phyloP scores from a whole-genome alignment of 1,284 basidiomycete genomes.

The Heterobasidion irregulare region DNA sequence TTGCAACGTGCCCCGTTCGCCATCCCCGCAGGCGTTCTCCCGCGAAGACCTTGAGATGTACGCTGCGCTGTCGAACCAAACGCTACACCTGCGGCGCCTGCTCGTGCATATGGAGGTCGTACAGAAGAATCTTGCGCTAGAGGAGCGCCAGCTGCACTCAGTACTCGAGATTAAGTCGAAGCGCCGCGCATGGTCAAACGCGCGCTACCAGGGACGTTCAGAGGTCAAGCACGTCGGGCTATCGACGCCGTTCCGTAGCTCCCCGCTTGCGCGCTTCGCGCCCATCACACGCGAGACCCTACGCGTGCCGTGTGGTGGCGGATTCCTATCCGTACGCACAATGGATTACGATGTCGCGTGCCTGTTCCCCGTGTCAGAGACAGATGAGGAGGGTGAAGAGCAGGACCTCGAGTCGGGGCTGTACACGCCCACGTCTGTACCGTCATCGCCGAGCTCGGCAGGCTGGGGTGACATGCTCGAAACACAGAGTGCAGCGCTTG shows the following conservation, averaged over 20 bases:
- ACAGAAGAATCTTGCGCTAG: constrained; percentile 25
- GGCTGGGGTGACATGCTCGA: background rate
- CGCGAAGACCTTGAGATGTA: constrained; percentile 24
- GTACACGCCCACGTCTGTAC: background rate
- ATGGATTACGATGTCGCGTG: constrained; percentile 17
- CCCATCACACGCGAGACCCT: constrained; percentile 15
- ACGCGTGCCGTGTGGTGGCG: background rate
- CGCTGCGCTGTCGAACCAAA: constrained; percentile 25
- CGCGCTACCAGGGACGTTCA: constrained; percentile 24
- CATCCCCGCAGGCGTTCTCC: constrained; percentile 12
- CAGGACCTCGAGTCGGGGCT: constrained; percentile 19
- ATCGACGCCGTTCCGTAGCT: constrained; percentile 32
- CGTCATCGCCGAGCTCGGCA: background rate
- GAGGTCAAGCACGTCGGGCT: constrained; percentile 26
- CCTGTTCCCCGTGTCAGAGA: constrained; percentile 43
- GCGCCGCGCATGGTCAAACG: constrained; percentile 47
- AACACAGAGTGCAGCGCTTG: constrained; percentile 5
- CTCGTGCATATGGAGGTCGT: constrained; percentile 27
- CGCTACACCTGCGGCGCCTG: constrained; percentile 31
- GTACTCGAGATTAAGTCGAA: constrained; percentile 41
- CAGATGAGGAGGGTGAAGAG: constrained; percentile 34
- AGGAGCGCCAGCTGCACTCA: constrained; percentile 29
- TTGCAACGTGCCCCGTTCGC: background rate
- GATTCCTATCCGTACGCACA: constrained; percentile 13
- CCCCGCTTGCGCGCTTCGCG: constrained; percentile 27